These are phyloP conservation scores for Pittosporum tobira DNA, from an alignment of 129 eudicot genomes.

Conservation along the genomic window DNA sequence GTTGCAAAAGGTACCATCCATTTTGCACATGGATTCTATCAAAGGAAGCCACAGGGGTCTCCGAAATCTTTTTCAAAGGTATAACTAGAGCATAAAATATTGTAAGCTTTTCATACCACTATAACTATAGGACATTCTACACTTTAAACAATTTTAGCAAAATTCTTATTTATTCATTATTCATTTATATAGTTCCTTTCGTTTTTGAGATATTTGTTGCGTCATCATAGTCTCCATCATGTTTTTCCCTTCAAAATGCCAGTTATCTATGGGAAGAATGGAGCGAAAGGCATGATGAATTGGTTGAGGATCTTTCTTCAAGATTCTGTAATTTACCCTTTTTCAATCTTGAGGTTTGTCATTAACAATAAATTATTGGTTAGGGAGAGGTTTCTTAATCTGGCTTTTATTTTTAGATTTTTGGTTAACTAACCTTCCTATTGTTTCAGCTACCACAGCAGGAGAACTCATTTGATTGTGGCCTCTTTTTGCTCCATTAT, in stretches of 20 bases:
- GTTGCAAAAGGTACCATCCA: constrained; percentile 48
- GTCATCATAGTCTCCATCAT: too few relatives aligned
- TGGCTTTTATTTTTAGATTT: too few relatives aligned
- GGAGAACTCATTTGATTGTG: constrained; percentile 68
- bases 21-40: constrained; percentile 75
- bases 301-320: constrained; percentile 24
- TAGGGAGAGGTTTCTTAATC: neutral
- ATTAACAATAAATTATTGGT: neutral
- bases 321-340: constrained; percentile 47
- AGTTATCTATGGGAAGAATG: constrained; percentile 75
- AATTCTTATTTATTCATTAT: too few relatives aligned
- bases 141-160: too few relatives aligned
- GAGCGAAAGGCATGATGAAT: constrained; percentile 36
- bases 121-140: too few relatives aligned
- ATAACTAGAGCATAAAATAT: too few relatives aligned
- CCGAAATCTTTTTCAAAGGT: constrained; percentile 40
- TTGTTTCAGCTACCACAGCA: constrained; percentile 66
- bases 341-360: constrained; percentile 42
- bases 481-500: constrained; percentile 67
- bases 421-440: too few relatives aligned
- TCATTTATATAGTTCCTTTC: too few relatives aligned
- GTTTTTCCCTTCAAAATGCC: constrained; percentile 10
- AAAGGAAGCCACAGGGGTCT: constrained; percentile 80
- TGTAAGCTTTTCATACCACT: too few relatives aligned
- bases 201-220: too few relatives aligned